A percentile compares a stretch with the other conserved stretches of the same genome.
Evolutionary conservation across 73 alveolate species (phyloP).

Genomic region (Uronychia binucleata): DNA sequence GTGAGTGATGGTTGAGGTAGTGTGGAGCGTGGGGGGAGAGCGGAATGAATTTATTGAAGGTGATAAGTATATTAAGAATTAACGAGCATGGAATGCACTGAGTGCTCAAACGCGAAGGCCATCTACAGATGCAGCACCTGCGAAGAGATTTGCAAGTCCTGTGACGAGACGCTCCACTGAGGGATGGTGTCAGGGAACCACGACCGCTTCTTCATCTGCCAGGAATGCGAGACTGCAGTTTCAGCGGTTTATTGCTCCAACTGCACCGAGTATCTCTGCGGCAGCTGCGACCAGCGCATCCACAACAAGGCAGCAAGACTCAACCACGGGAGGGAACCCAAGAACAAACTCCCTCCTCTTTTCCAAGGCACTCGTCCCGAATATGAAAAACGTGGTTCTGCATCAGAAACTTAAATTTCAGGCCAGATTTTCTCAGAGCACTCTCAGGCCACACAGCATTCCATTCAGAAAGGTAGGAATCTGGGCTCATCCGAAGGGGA

Average conservation of each 20-base stretch:
- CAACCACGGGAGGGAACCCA: slow-evolving; percentile 22
- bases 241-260: not conserved
- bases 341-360: not conserved
- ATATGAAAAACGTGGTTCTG: not conserved
- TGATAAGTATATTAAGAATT: not conserved
- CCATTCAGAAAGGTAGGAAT: not conserved
- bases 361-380: not conserved
- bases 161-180: not conserved
- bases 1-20: no score
- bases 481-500: not conserved
- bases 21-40: no score
- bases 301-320: slow-evolving; percentile 82
- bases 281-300: slow-evolving; percentile 55
- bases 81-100: slow-evolving; percentile 3
- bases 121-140: not conserved
- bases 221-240: not conserved
- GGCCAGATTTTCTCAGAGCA: not conserved
- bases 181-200: not conserved
- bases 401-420: not conserved
- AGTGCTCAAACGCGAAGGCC: not conserved
- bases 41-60: no score
- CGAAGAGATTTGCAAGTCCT: not conserved
- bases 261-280: slow-evolving; percentile 68
- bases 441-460: not conserved
- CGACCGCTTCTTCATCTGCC: not conserved